Base-by-base conservation (phyloP, 2,329 filamentous ascomycete genomes). In the Colletotrichum spinosum region DNA sequence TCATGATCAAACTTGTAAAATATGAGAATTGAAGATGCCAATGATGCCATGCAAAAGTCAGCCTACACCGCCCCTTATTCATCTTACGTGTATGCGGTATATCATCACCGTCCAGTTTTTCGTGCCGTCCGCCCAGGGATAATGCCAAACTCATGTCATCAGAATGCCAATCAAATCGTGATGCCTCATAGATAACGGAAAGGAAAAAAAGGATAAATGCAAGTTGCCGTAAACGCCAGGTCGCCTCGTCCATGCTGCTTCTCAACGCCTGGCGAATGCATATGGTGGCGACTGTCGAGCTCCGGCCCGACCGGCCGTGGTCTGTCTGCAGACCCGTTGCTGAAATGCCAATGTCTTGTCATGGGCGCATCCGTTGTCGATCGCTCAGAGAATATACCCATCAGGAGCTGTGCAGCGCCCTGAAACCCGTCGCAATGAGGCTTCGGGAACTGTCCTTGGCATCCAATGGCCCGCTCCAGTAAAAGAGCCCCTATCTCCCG, bases 401-500 rank as follows among this genome's bases (percentile, higher is more conserved):
- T 67, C 54, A 81, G 13, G 80, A 81, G 65, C 79, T 82, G 71
- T 89, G 86, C 65, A 89, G 74, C 8, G 85, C 82, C 62, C 84
- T 83, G 73, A 89, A 90, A 6, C 87, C 87, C 15, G 87, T 79
- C 51, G 84, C 82, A 65, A 90, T 80, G 58, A 90, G 75, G 72
- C 86, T 89, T 55, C 87, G 81, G 55, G 84, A 83, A 67, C 81
- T 83, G 57, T 87, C 83, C 69, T 79, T 81, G 35, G 86, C 84
- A 79, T 96, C 92, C 3, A 86, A 88, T 12, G 90, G 90, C n/a
- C 89, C 91, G 57, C 90, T 89, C 90, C 91, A 94, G 77, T 94
- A 96, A 75, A 94, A 95, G 8, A 96, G 78, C 0, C 92, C 92
- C 86, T 88, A 70, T 44, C 35, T 11, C 69, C 55, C 10, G n/a